Percentiles rank a stretch among this genome's conserved stretches.
These are phyloP conservation scores for Alloteropsis semialata DNA, from an alignment of 176 grass and related monocot species.

Conservation along the genomic window DNA sequence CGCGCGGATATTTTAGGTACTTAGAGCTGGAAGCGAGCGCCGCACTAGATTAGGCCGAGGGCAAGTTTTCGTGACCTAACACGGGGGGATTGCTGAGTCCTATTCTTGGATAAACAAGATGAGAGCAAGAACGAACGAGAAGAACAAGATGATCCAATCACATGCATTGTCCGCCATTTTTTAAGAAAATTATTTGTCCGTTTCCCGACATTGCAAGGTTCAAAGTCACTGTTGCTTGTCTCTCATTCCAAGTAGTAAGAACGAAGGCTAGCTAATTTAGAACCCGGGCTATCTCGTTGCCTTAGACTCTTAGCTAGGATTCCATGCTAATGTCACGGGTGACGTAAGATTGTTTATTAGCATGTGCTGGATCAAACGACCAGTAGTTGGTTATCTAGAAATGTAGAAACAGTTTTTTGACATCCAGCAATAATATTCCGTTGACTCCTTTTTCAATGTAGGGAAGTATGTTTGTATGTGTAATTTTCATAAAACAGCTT, in stretches of 20 bases:
- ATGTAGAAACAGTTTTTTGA: background rate
- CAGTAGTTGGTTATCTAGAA: background rate
- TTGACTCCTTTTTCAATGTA: background rate
- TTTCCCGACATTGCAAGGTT: background rate
- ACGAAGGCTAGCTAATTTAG: background rate
- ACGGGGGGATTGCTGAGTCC: background rate
- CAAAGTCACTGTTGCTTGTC: background rate
- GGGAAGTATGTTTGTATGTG: background rate
- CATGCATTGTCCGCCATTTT: background rate
- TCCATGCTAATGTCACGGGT: background rate
- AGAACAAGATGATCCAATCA: background rate
- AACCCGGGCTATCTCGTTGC: too few species aligned
- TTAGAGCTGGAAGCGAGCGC: background rate
- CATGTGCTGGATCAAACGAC: background rate
- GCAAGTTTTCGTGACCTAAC: background rate
- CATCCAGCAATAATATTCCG: background rate
- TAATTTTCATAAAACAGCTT: background rate
- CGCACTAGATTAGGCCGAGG: background rate
- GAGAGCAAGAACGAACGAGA: too few species aligned
- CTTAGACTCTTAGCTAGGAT: background rate
- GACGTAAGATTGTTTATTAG: background rate
- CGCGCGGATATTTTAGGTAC: background rate
- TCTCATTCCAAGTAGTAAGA: background rate
- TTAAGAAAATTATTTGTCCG: background rate
- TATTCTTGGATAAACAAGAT: background rate